Evolutionary conservation across 805 yeast genomes (phyloP), one percentile per base, ranked within the genome.

Genomic region (Sugiyamaella boreocaroliniensis): DNA sequence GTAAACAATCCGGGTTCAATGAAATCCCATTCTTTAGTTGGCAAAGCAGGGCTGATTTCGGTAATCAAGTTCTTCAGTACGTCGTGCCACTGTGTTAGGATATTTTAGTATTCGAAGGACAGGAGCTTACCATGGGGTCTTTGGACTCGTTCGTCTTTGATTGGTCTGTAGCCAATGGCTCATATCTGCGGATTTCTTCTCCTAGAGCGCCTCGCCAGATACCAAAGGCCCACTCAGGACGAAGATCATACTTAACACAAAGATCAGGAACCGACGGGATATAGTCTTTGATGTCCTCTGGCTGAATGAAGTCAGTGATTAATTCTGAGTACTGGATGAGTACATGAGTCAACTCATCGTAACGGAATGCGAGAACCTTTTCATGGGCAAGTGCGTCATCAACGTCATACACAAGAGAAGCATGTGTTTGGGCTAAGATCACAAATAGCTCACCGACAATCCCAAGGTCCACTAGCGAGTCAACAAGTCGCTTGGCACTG

Each of bases 341-440:
- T n/a, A 88, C 76, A 0, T 82, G 75, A 10, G 75, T 74, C 53
- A 86, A 68, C 56, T 89, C 95, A 63, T 90, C 98, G 57, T 78
- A 79, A 55, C 82, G 76, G 49, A 79, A 77, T 0, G 93, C 80
- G 49, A 89, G 66, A 19, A 89, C 81, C 63, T 90, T 90, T 61
- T 85, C 78, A 58, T 82, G 85, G 3, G 74, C 67, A 34, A 68
- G 66, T 1, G 66, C 64, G 14, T 61, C 60, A 2, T 74, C 67
- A 40, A 67, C 66, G 1, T 66, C 64, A 37, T 61, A 66, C 1
- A 66, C 58, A 76, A 68, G 12, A 68, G 72, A 42, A 70, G 67
- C 14, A 72, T 70, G 58, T 76, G 71, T 53, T 74, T 78, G 64
- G 16, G 82, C 76, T 20, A 90, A 72, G 29, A 86, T 65, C 2